Evolutionary conservation across 2,329 filamentous ascomycete genomes (phyloP).

Genomic region (Septoria linicola): DNA sequence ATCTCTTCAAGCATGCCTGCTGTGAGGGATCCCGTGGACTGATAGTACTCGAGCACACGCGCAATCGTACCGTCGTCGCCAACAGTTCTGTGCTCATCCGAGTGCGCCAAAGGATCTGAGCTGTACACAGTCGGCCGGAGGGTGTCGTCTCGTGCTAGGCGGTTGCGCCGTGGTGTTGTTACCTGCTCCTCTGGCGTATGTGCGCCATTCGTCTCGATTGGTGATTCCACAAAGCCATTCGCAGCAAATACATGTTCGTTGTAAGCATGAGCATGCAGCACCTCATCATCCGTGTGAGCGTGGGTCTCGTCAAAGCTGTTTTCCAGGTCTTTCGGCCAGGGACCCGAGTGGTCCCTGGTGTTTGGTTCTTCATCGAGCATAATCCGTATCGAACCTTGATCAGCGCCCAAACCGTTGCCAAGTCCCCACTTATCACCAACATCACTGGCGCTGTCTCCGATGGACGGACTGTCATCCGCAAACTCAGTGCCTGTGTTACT

Average conservation of each 20-base stretch:
- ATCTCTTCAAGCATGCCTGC: constrained; percentile 37
- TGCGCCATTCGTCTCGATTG: constrained; percentile 20
- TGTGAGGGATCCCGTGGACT: constrained; percentile 34
- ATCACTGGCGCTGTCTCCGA: constrained; percentile 29
- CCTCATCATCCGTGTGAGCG: constrained; percentile 18
- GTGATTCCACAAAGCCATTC: constrained; percentile 30
- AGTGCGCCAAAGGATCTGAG: constrained; percentile 3
- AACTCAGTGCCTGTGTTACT: constrained; percentile 36
- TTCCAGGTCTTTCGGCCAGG: constrained; percentile 26
- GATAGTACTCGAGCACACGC: constrained; percentile 34
- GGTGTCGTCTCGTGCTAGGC: constrained; percentile 27
- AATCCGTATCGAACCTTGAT: constrained; percentile 39
- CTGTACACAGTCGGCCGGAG: constrained; percentile 24
- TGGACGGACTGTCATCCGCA: constrained; percentile 35
- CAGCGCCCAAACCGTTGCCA: constrained; percentile 22
- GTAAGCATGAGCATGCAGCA: constrained; percentile 23
- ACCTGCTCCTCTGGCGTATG: constrained; percentile 25
- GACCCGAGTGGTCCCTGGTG: constrained; percentile 20
- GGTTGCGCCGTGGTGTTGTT: constrained; percentile 32
- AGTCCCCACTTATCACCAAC: constrained; percentile 32
- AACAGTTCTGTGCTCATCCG: constrained; percentile 8
- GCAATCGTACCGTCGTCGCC: constrained; percentile 26
- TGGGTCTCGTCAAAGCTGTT: constrained; percentile 20
- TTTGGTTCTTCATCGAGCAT: constrained; percentile 37
- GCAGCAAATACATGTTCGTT: constrained; percentile 27